A percentile compares a stretch with the other conserved stretches of the same genome.
phyloP scores from a whole-genome alignment of 2,329 filamentous ascomycete species.

The Cytospora chrysosperma region DNA sequence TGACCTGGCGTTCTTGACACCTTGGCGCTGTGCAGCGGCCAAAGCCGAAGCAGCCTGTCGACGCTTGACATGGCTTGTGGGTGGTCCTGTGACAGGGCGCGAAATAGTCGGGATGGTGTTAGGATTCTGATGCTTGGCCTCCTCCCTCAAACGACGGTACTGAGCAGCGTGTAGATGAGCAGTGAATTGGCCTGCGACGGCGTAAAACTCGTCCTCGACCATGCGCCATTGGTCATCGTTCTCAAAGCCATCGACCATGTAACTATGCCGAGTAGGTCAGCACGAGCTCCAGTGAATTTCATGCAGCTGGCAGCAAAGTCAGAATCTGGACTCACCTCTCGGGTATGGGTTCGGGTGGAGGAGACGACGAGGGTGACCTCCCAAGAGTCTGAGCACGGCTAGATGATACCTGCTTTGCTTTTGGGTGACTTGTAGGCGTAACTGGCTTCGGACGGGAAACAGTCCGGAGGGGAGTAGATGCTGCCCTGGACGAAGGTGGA shows the following conservation, averaged over 20 bases:
- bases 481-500: neutral
- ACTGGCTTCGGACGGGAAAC: neutral
- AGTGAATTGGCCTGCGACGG: constrained; percentile 68
- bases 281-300: neutral
- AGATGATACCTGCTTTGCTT: neutral
- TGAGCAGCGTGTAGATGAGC: constrained; percentile 75
- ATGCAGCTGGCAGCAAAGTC: neutral
- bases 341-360: neutral
- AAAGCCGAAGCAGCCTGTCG: constrained; percentile 38
- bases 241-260: constrained; percentile 64
- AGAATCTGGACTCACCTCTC: constrained; percentile 1
- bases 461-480: neutral
- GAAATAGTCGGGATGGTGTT: constrained; percentile 51
- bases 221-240: constrained; percentile 75
- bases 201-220: constrained; percentile 78
- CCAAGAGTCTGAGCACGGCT: neutral
- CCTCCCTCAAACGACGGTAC: constrained; percentile 65
- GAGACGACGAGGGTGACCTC: neutral
- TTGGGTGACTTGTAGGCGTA: neutral
- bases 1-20: constrained; percentile 27
- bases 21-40: constrained; percentile 37
- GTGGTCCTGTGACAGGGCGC: constrained; percentile 47
- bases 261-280: constrained; percentile 36
- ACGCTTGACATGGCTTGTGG: constrained; percentile 37
- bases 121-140: constrained; percentile 54